phyloP scores from a whole-genome alignment of 305 asterid genomes.

The Solanum aculeatissimum region DNA sequence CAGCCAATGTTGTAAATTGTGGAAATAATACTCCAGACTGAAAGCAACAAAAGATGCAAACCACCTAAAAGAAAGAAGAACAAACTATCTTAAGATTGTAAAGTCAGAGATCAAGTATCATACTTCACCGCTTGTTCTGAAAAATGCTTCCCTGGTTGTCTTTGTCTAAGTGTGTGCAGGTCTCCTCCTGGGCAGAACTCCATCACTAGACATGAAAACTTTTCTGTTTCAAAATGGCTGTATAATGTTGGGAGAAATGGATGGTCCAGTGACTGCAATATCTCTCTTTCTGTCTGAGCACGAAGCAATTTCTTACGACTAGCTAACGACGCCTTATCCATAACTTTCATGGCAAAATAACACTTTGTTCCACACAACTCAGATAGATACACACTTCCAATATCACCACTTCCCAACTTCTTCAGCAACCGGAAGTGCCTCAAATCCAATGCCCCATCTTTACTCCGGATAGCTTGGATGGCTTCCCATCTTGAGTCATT shows the following conservation, averaged over 20 bases:
- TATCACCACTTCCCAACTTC: slow-evolving; percentile 94
- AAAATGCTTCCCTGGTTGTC: slow-evolving; percentile 88
- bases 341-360: slow-evolving; percentile 90
- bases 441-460: slow-evolving; percentile 69
- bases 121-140: slow-evolving; percentile 96
- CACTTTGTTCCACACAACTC: slow-evolving; percentile 89
- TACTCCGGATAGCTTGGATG: slow-evolving; percentile 55
- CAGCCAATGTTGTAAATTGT: background rate
- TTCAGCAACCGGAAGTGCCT: slow-evolving; percentile 79
- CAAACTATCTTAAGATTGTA: background rate
- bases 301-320: slow-evolving; percentile 85
- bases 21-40: background rate
- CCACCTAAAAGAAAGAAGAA: background rate
- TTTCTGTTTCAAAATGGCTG: slow-evolving; percentile 84
- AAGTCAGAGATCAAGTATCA: slow-evolving; percentile 13
- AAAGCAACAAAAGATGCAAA: background rate
- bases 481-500: slow-evolving; percentile 95
- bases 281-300: slow-evolving; percentile 94
- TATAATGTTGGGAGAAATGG: slow-evolving; percentile 89
- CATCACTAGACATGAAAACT: slow-evolving; percentile 90
- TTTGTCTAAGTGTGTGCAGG: slow-evolving; percentile 85
- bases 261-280: slow-evolving; percentile 78
- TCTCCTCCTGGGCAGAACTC: slow-evolving; percentile 99
- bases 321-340: slow-evolving; percentile 84
- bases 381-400: slow-evolving; percentile 90